Conservation (phyloP, 805 yeast genomes). For the Clavispora carvajalis region DNA sequence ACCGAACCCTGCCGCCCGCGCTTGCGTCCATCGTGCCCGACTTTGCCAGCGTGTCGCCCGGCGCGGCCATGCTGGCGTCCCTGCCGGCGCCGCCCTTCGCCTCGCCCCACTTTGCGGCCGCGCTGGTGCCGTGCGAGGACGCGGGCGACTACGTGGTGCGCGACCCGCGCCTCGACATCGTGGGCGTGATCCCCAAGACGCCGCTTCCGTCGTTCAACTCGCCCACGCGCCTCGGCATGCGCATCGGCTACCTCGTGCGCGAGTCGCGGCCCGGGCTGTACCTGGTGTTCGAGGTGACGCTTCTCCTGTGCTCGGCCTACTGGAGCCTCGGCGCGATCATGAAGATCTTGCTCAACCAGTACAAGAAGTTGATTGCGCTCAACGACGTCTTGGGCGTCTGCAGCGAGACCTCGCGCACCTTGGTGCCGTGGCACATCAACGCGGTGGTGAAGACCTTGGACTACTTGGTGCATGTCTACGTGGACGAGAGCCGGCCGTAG, state of each 20-base stretch:
- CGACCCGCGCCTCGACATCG: conserved; percentile 46
- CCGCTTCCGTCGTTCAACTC: conserved; percentile 67
- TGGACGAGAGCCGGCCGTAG: conserved; percentile 16
- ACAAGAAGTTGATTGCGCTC: conserved; percentile 48
- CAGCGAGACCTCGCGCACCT: conserved; percentile 7
- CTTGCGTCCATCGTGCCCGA: conserved; percentile 1
- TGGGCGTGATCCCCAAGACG: conserved; percentile 53
- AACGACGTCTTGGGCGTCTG: conserved; percentile 33
- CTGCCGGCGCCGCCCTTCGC: conserved; percentile 30
- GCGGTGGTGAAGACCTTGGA: conserved; percentile 62
- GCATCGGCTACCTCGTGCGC: conserved; percentile 62
- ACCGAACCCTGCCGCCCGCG: not conserved
- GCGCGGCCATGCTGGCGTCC: conserved; percentile 23
- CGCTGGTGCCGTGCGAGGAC: too few relatives aligned
- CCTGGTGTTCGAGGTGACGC: conserved; percentile 54
- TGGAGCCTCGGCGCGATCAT: conserved; percentile 52
- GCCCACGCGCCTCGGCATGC: conserved; percentile 63
- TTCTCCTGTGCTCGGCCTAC: conserved; percentile 69
- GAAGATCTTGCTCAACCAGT: conserved; percentile 53
- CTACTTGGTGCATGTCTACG: conserved; percentile 53
- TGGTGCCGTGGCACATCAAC: conserved; percentile 70
- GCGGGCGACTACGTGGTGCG: conserved; percentile 32
- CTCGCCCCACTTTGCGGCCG: conserved; percentile 22
- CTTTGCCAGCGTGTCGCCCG: conserved; percentile 18
- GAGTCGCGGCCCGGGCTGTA: conserved; percentile 19